Evolutionary conservation across 306 rosid genomes (phyloP).

Genomic region (Begonia masoniana): DNA sequence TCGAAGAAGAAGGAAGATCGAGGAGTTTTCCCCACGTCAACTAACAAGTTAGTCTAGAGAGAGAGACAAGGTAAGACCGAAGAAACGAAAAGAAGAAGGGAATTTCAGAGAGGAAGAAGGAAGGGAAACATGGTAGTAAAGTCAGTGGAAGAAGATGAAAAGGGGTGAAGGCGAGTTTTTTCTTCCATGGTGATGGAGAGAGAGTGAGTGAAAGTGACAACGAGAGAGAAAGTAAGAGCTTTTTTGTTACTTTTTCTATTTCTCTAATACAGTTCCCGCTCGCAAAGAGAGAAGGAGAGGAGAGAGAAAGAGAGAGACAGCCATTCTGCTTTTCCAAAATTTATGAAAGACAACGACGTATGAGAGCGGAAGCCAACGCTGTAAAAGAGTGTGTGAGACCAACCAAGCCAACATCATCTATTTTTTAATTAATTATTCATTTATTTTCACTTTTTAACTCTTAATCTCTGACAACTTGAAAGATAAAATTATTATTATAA

Average conservation of each 20-base stretch:
- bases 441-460: not conserved
- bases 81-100: not conserved
- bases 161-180: not conserved
- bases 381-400: conserved; percentile 25
- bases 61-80: not conserved
- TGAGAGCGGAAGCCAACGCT: conserved; percentile 47
- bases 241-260: conserved; percentile 6
- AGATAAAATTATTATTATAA: too few species aligned
- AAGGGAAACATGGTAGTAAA: not conserved
- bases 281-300: conserved; percentile 8
- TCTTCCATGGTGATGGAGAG: conserved; percentile 7
- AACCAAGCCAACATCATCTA: conserved; percentile 4
- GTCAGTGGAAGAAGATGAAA: conserved; percentile 5
- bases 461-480: too few species aligned
- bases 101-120: conserved; percentile 1
- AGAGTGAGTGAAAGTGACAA: conserved; percentile 2
- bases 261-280: conserved; percentile 8
- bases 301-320: conserved; percentile 6
- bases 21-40: too few species aligned
- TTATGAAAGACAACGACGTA: conserved; percentile 86
- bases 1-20: not conserved
- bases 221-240: conserved; percentile 2
- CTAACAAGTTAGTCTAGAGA: not conserved
- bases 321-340: conserved; percentile 19
- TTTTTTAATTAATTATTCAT: not conserved